Base-by-base conservation (phyloP, 371 early-diverging fungal species). In the Gilbertella persicaria region DNA sequence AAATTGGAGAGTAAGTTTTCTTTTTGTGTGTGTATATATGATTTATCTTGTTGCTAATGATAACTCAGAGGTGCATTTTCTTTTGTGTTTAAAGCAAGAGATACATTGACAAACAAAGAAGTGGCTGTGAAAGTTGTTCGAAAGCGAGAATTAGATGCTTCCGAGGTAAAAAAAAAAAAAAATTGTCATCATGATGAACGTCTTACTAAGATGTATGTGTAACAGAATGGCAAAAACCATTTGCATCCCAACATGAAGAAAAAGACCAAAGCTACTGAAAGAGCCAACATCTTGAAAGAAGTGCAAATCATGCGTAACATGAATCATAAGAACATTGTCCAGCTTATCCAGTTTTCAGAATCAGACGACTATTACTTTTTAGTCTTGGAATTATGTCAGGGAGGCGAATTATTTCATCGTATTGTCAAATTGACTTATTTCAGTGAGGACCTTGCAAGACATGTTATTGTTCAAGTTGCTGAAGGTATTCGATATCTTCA, bases 401-500 rank as follows among this genome's bases (percentile, higher is more conserved):
- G 93, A 30, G 95, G 95, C 42, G 95, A 95, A 66, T 73, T 95
- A 29, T 95, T 92, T 56, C 88, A 93, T 67, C 80, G 86, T 14
- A 86, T 95, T 25, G 89, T 93, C 43, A 79, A 88, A 52, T 71
- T 90, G 45, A 91, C 91, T 10, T 91, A 87, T 63, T 81, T 93
- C 23, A 87, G 89, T 43, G 92, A 93, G 62, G 78, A 80, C 17
- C 60, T 90, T 45, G 76, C 89, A 4, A 84, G 93, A 10, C 90
- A 91, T 62, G 88, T 95, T 39, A 91, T 94, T 55, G 73, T 78
- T 20, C 97, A 99, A 72, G 89, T 99, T 7, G 90, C 96, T 4
- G 82, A 87, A 46, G 97, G 91, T 4, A 78, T 99, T 39, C 81
- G 85, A 25, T 93, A 94, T 66, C 81, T 97, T 44, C 99, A 99